These are phyloP conservation scores for Neonothopanus nambi DNA, from an alignment of 1,284 basidiomycete species.

Conservation along the genomic window DNA sequence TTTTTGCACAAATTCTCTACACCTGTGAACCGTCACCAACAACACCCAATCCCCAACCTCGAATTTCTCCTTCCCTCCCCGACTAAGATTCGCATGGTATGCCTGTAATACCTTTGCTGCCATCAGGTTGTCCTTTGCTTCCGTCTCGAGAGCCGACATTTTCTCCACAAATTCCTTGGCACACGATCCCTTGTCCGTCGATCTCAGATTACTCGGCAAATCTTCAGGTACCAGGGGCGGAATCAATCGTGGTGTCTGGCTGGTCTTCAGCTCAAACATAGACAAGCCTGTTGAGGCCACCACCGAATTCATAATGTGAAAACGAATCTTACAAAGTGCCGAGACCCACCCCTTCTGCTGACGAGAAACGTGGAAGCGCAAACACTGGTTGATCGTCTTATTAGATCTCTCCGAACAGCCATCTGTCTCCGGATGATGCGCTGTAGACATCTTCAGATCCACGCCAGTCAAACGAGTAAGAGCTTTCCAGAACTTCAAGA, in stretches of 20 bases:
- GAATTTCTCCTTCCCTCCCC: background rate
- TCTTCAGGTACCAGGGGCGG: conserved; percentile 22
- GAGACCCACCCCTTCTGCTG: conserved; percentile 44
- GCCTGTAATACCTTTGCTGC: conserved; percentile 6
- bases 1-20: background rate
- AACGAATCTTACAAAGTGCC: conserved; percentile 35
- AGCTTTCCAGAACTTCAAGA: conserved; percentile 26
- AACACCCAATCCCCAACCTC: conserved; percentile 7
- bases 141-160: too few species aligned
- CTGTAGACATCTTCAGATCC: conserved; percentile 32
- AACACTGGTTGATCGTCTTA: conserved; percentile 36
- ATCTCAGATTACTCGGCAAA: too few species aligned
- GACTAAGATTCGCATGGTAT: background rate
- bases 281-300: conserved; percentile 34
- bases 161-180: too few species aligned
- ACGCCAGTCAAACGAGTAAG: conserved; percentile 29
- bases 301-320: conserved; percentile 38
- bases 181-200: too few species aligned
- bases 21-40: conserved; percentile 2
- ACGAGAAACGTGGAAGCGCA: conserved; percentile 36
- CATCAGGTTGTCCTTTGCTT: background rate
- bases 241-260: conserved; percentile 24
- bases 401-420: conserved; percentile 32
- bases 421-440: conserved; percentile 41
- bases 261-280: conserved; percentile 34